Evolutionary conservation across 1,284 basidiomycete species (phyloP).

Genomic region (Vanrija sp.): DNA sequence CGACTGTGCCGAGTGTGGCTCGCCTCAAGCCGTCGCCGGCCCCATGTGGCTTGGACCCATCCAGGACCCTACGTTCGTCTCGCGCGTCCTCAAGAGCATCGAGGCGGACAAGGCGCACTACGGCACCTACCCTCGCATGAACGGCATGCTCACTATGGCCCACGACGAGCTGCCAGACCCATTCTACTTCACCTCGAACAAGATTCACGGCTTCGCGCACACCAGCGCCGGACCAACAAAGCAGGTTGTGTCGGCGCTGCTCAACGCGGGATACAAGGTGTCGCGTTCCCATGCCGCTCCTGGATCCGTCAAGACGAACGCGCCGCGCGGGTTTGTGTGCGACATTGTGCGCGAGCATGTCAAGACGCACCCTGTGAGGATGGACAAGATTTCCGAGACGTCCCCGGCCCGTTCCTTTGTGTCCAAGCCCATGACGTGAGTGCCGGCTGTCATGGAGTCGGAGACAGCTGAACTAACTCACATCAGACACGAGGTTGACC

Average conservation of each 20-base stretch:
- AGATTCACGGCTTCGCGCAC: constrained; percentile 61
- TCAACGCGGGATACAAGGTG: constrained; percentile 77
- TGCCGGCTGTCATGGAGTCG: no score
- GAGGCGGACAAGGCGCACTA: constrained; percentile 59
- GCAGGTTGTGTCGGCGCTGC: constrained; percentile 76
- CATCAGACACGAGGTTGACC: constrained; percentile 63
- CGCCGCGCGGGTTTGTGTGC: constrained; percentile 66
- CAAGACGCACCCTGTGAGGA: constrained; percentile 68
- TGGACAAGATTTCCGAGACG: constrained; percentile 68
- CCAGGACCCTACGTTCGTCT: constrained; percentile 72
- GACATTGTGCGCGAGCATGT: constrained; percentile 83
- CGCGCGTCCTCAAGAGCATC: constrained; percentile 70
- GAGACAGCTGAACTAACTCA: neutral
- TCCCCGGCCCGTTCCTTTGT: constrained; percentile 67
- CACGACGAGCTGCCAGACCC: constrained; percentile 76
- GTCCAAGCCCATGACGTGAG: constrained; percentile 63
- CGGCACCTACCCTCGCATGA: constrained; percentile 78
- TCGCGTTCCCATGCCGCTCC: constrained; percentile 85
- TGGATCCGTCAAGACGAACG: constrained; percentile 88
- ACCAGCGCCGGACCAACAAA: constrained; percentile 54
- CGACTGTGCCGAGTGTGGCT: constrained; percentile 77
- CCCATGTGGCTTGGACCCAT: constrained; percentile 95
- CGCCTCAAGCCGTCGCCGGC: constrained; percentile 74
- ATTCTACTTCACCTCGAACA: constrained; percentile 90
- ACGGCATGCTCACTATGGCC: constrained; percentile 90